Evolutionary conservation across 345 rosid genomes (phyloP).

Genomic region (Erysimum cheiranthoides): DNA sequence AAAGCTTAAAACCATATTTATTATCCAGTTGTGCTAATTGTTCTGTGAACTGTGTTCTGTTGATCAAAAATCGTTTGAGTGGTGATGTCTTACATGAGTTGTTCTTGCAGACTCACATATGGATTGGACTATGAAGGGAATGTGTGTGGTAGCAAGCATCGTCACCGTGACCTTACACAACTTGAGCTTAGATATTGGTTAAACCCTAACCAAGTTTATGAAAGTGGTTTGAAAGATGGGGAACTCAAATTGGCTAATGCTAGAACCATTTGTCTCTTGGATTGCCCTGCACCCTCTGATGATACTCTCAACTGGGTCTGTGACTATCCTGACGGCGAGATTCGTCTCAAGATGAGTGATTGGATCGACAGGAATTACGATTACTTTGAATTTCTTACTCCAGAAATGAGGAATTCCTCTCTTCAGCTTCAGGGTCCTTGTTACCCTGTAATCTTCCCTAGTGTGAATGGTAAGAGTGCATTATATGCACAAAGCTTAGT

Average conservation of each 20-base stretch:
- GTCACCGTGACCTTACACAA: constrained; percentile 70
- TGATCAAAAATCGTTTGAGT: neutral
- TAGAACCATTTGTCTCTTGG: constrained; percentile 86
- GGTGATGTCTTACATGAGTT: constrained; percentile 12
- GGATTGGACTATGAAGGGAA: constrained; percentile 98
- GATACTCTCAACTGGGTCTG: constrained; percentile 93
- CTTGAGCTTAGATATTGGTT: constrained; percentile 89
- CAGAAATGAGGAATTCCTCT: constrained; percentile 90
- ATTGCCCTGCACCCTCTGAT: constrained; percentile 81
- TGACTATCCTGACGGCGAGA: constrained; percentile 98
- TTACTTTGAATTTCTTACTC: constrained; percentile 90
- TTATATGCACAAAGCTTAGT: constrained; percentile 10
- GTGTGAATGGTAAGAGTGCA: constrained; percentile 69
- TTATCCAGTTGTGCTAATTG: neutral
- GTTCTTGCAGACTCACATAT: constrained; percentile 79
- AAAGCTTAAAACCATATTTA: neutral
- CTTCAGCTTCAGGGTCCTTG: constrained; percentile 99
- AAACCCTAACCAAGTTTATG: constrained; percentile 96
- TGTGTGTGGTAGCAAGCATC: constrained; percentile 87
- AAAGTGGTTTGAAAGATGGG: constrained; percentile 83
- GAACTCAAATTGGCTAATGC: constrained; percentile 76
- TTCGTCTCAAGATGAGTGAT: constrained; percentile 71
- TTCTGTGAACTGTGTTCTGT: neutral
- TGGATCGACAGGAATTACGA: constrained; percentile 93
- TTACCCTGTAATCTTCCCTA: constrained; percentile 93